phyloP scores from a whole-genome alignment of 305 asterid species.

The Nicotiana rustica region DNA sequence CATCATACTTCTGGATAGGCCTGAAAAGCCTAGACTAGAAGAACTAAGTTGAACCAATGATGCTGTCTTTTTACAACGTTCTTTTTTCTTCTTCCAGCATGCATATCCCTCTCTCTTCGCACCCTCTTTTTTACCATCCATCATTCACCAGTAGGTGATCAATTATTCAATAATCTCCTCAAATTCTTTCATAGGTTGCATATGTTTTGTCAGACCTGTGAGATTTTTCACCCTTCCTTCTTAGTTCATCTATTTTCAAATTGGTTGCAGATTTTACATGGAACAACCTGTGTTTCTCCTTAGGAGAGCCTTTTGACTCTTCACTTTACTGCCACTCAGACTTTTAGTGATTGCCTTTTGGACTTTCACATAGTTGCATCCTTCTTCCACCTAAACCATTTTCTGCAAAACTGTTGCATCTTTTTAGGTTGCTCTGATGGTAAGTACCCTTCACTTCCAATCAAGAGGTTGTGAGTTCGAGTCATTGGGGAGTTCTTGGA shows the following conservation, averaged over 20 bases:
- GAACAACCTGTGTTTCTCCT: background rate
- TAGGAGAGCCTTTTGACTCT: background rate
- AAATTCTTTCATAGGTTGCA: background rate
- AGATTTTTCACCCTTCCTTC: background rate
- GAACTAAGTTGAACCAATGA: too few species aligned
- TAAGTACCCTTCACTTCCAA: too few species aligned
- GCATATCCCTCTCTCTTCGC: background rate
- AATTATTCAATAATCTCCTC: background rate
- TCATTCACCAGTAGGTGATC: background rate
- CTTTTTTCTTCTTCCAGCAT: too few species aligned
- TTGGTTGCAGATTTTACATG: background rate
- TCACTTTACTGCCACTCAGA: background rate
- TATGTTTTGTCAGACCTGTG: background rate
- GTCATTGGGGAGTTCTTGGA: too few species aligned
- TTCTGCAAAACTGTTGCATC: slow-evolving; percentile 66
- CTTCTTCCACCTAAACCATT: background rate
- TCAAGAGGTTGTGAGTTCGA: too few species aligned
- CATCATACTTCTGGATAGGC: too few species aligned
- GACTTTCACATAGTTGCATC: too few species aligned
- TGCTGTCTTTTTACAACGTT: too few species aligned
- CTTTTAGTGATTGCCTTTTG: background rate
- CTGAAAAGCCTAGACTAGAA: too few species aligned
- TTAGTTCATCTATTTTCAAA: background rate
- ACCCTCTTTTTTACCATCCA: background rate
- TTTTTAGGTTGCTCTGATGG: slow-evolving; percentile 35